Base-by-base conservation (phyloP, 176 grass and related monocot genomes). In the Pontederia crassipes region DNA sequence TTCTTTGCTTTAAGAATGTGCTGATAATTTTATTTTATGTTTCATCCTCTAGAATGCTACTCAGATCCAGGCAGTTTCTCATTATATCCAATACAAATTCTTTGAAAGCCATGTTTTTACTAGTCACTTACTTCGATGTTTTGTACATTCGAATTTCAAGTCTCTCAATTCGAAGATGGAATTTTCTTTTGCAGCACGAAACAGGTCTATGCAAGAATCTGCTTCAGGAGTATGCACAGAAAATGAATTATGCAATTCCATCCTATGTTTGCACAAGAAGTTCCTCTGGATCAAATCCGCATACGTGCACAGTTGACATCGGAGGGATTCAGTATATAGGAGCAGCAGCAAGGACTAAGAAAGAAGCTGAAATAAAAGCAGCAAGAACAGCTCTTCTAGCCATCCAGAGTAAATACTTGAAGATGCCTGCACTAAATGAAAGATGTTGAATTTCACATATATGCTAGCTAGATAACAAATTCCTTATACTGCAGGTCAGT, bases 241-340 rank as follows among this genome's bases (percentile, higher is more conserved):
- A 98, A 79, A 98, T 92, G 87, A 98, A 98, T 67, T 98, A 85
- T 24, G 93, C 87, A 28, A 86, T 89, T 59, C 93, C 93, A 74
- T 98, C 87, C 52, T 98, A 92, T 63, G 62, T 79, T 24, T 88
- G 74, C 67, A 77, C 63, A 49, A 88, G 75, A 79, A 74, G 72
- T 82, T 67, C 79, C 45, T 81, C 77, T 54, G 77, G 74, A 2
- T 29, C 67, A 55, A 69, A 65, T 67, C 81, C 81, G 45, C 92
- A 74, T 65, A 66, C 74, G 71, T 98, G 87, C 81, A 92, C 82
- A 3, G 79, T 98, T 46, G 93, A 92, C 64, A 85, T 98, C 67
- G 93, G 87, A 35, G 87, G 84, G 62, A 98, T 89, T 80, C 84
- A 81, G 26, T 98, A 92, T 66, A 98, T 98, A 62, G 93, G 93